Base-by-base conservation (phyloP, 1,284 basidiomycete genomes). In the Tylopilus sp. region DNA sequence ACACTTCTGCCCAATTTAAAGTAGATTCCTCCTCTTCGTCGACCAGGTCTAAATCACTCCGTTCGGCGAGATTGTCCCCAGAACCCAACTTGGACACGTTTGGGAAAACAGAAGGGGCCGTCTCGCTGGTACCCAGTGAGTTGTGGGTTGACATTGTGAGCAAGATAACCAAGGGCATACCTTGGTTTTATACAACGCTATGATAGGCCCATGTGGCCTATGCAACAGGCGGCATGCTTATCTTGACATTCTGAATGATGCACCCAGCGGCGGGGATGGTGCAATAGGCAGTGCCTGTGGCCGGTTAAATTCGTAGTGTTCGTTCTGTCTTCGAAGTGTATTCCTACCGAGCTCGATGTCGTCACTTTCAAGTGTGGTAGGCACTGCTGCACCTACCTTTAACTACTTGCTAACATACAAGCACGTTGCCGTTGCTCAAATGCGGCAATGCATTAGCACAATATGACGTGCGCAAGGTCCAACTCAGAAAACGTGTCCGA, bases 11-110 rank as follows among this genome's bases (percentile, higher is more conserved):
- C 58, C 46, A 47, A 7, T 32, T 24, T 37, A 29, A 13, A 6
- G 25, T 22, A 24, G 8, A 29, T 22, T 26, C 17, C 11, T 25
- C 40, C n/a, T 57, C 60, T 24, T 48, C 48, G 40, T 56, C 33
- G 20, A 51, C 48, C 22, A 61, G 54, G 25, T 51, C 46, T 1
- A 20, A 31, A 7, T 14, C 3, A 25, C 26, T 10, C 17, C 3
- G 26, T 29, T 31, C 52, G 15, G 36, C 17, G 13, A 15, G 13
- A 11, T 17, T 11, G 4, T 14, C 32, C 26, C 26, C 17, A 10
- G 35, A 26, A 26, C n/a, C 31, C 10, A 20, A 35, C 32, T 35
- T 42, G 17, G 24, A 37, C 6, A 9, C 33, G 28, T 22, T 37
- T 9, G 2, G 11, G 7, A n/a, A 29, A 19, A 2, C 5, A 2